Conservation (phyloP, 2,329 filamentous ascomycete species). For the Lecanicillium sp. region DNA sequence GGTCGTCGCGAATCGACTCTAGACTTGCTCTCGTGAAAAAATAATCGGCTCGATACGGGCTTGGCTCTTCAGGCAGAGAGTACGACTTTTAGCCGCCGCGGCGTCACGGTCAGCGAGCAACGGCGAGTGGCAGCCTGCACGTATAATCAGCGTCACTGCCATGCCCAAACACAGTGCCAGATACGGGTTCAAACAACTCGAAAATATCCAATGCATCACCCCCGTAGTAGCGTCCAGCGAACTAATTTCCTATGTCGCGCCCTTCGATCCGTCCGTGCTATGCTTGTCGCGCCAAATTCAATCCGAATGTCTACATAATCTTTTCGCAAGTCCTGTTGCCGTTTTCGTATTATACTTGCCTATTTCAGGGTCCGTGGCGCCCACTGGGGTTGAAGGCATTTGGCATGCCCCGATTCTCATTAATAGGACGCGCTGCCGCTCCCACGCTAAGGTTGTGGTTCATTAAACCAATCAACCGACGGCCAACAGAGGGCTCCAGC, state of each 20-base stretch:
- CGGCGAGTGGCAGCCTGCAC: not conserved
- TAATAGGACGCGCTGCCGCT: too few relatives aligned
- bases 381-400: conserved; percentile 27
- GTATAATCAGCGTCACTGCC: not conserved
- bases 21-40: not conserved
- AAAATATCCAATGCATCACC: not conserved
- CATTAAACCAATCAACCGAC: conserved; percentile 72
- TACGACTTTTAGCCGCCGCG: not conserved
- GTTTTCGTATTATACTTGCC: not conserved
- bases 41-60: not conserved
- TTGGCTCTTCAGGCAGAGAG: not conserved
- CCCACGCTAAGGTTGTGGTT: conserved; percentile 36
- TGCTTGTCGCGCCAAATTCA: conserved; percentile 8
- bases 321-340: not conserved
- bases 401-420: too few relatives aligned
- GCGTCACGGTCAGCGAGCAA: not conserved
- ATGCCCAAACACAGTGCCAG: not conserved
- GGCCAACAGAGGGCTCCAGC: conserved; percentile 75
- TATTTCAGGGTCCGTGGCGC: too few relatives aligned
- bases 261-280: not conserved
- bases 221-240: not conserved
- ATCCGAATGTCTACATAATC: not conserved
- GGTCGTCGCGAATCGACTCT: not conserved
- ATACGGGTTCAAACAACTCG: not conserved
- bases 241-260: not conserved